Evolutionary conservation across 2,329 filamentous ascomycete species (phyloP).

Genomic region (Camptophora hylomeconis): DNA sequence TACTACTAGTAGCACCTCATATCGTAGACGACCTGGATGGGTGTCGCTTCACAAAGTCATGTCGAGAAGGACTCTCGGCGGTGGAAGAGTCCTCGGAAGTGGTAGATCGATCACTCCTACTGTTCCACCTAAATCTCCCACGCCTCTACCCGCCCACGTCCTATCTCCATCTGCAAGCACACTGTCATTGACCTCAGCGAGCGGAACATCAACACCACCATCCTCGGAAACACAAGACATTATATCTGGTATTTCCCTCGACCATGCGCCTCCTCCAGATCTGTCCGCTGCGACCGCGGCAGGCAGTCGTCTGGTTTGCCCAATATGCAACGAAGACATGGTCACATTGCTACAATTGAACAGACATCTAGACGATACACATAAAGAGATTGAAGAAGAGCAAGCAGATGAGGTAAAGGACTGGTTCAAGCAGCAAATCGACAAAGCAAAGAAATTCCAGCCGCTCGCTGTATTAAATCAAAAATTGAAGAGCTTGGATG

Average conservation of each 20-base stretch:
- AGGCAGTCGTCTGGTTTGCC: conserved; percentile 65
- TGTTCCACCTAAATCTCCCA: conserved; percentile 28
- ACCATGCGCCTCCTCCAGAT: conserved; percentile 40
- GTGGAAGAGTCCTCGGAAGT: conserved; percentile 80
- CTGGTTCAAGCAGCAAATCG: conserved; percentile 91
- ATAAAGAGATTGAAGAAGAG: conserved; percentile 77
- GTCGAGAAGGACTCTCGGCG: conserved; percentile 78
- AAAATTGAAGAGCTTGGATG: conserved; percentile 81
- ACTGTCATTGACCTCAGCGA: conserved; percentile 43
- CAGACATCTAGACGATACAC: conserved; percentile 73
- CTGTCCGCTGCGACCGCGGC: conserved; percentile 39
- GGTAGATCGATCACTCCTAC: conserved; percentile 66
- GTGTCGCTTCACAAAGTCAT: conserved; percentile 40
- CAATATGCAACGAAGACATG: conserved; percentile 99
- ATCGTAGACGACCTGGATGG: no score
- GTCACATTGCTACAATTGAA: conserved; percentile 91
- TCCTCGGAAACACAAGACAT: conserved; percentile 66
- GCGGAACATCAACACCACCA: conserved; percentile 56
- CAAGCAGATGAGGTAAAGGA: conserved; percentile 92
- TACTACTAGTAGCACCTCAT: no score
- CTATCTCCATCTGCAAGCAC: conserved; percentile 59
- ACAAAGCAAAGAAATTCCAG: conserved; percentile 86
- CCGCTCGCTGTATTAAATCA: conserved; percentile 84
- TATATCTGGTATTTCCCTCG: conserved; percentile 64
- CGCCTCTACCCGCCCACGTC: conserved; percentile 29